Base-by-base conservation (phyloP, 148 eudicot genomes). In the Cornus kousa region DNA sequence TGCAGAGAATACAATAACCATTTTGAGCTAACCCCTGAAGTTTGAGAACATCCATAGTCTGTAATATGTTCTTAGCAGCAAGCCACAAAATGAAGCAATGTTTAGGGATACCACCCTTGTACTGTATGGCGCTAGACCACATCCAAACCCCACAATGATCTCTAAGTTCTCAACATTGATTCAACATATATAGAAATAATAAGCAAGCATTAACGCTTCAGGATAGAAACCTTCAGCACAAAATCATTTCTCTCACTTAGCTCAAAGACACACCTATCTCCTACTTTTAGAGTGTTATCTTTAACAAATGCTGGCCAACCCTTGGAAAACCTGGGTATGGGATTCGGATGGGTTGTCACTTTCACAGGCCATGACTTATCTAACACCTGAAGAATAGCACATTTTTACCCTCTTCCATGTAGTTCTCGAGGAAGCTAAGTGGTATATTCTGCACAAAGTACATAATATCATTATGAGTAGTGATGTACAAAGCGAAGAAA, bases 391-490 rank as follows among this genome's bases (percentile, higher is more conserved):
- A 72, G 75, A 14, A 60, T 72, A 23, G 12, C 75, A 50, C 22
- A 33, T 24, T 20, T 50, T 4, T 72, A 50, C n/a, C 62, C 37
- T 28, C 9, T 72, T 50, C 22, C 75, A 72, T 72, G 37, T 24
- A 1, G n/a, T 37, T 28, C 62, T 9, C 24, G 32, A 23, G 11
- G 33, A 72, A 72, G 11, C 62, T 50, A 3, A 0, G 20, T 23
- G 75, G 64, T 72, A 72, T 53, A 50, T 50, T 50, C 75, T 72
- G 75, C 75, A 72, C 48, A 72, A 72, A 23, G 14, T 55, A 2
- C 9, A 39, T 23, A 40, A 32, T 71, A 22, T 39, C 73, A n/a
- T 40, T 22, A n/a, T 12, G 4, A 35, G 16, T 7, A 22, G 3
- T 22, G 48, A 65, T 65, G 5, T 65, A 23, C 9, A 23, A 24